Conservation (phyloP, 805 yeast genomes). For the Kazachstania kunashirensis region DNA sequence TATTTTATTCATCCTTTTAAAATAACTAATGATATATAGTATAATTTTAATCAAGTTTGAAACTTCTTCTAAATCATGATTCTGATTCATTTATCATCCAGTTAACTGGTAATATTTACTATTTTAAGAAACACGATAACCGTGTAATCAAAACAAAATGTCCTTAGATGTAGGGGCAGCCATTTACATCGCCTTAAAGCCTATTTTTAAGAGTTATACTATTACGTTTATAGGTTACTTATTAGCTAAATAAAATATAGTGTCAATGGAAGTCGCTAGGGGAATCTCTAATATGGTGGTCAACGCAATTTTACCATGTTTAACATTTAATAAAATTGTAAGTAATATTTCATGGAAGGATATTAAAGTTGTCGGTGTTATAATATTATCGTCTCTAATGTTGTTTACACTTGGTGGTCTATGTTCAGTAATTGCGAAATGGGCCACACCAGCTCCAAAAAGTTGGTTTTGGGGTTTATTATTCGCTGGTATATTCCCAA, state of each 20-base stretch:
- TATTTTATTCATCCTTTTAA: no score
- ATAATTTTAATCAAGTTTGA: no score
- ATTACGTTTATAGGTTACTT: constrained; percentile 58
- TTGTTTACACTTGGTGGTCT: constrained; percentile 39
- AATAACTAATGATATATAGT: no score
- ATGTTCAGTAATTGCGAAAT: constrained; percentile 33
- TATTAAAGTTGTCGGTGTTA: constrained; percentile 60
- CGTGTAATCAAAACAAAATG: no score
- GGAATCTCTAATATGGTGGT: constrained; percentile 63
- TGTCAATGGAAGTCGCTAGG: constrained; percentile 57
- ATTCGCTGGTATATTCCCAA: constrained; percentile 67
- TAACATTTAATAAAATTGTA: constrained; percentile 68
- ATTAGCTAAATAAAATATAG: constrained; percentile 51
- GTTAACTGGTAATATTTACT: no score
- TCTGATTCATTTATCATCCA: no score
- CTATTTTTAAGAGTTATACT: constrained; percentile 70
- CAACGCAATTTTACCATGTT: constrained; percentile 60
- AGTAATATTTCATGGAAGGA: constrained; percentile 55
- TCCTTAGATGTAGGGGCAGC: constrained; percentile 43
- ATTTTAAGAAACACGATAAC: no score
- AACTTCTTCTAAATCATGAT: no score
- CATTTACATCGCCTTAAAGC: constrained; percentile 72
- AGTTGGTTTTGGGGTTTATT: constrained; percentile 70
- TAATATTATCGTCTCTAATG: constrained; percentile 39
- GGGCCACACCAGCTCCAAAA: constrained; percentile 52